Evolutionary conservation across 495 filamentous ascomycete genomes (phyloP), one percentile per base, ranked within the genome.

Genomic region (Neurospora sp.): DNA sequence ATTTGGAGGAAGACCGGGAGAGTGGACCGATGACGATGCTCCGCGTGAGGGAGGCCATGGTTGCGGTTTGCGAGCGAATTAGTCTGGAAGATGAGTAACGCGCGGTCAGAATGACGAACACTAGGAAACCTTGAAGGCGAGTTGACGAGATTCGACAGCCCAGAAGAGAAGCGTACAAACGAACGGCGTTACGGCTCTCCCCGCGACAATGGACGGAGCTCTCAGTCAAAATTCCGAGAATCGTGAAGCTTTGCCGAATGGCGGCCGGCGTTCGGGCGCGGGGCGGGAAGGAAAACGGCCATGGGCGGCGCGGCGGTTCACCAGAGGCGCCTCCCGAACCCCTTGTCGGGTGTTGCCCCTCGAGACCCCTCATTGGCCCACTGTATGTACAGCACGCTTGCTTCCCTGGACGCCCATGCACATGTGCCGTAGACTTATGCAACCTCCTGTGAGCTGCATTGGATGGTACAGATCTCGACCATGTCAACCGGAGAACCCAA

Each of bases 21-120:
- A 71, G 54, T 48, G 70, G 70, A 2, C 38, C 34, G 21, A 43
- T 66, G 54, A 66, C 28, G 54, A 66, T 31, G 24, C 70, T 39
- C 39, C 74, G 74, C 19, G 72, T 13, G 70, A 77, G 69, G 39
- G 74, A 76, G 9, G 78, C 74, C 77, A 81, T 66, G 13, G 15
- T 66, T 34, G 54, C 54, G 28, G 28, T 34, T 34, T 66, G 54
- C 54, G 15, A 66, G 54, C 28, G 31, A 66, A 66, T 34, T 34
- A 19, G 48, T 36, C 54, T 66, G 7, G 31, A 66, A 36, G 24
- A 62, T 62, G 54, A 36, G 28, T 6, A 66, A 15, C 1, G 11
- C 54, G 11, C 13, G 28, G 54, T 66, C 54, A 66, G 54, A 34
- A 34, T 15, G 2, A 19, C 7, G 15, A 15, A 24, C 43, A 48